Base-by-base conservation (phyloP, 106 monocot species). In the Acorus calamus region DNA sequence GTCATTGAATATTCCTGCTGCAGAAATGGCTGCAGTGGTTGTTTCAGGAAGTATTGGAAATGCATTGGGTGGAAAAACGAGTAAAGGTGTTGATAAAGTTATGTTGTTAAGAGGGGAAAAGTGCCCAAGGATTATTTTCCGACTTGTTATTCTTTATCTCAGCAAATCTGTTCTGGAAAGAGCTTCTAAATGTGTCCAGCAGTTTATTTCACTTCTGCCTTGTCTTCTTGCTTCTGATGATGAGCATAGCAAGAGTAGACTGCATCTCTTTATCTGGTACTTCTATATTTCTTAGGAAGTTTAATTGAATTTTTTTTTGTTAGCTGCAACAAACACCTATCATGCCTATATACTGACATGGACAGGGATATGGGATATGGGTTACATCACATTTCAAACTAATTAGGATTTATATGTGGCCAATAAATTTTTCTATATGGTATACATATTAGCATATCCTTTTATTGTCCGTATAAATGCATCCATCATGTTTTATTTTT, bases 1-100 rank as follows among this genome's bases (percentile, higher is more conserved):
- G 70, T 98, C 98, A 14, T 73, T 98, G 64, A 98, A 98, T 78
- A 92, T 98, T 60, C 98, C 98, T 69, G 88, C 98, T 63, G 92
- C 98, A 57, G 98, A 98, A 75, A 88, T 98, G 92, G 92, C 98
- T 76, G 87, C 98, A 62, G 87, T 79, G 48, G 93, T 93, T 53
- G 92, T 98, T 12, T 80, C 88, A 62, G 91, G 92, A 58, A 88
- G 92, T 68, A 81, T 98, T 57, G 74, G 91, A 52, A 76, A 61
- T 66, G 81, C 98, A 60, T 79, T 98, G 61, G 74, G 85, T 74
- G 91, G 88, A 60, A 98, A 88, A 68, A 12, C 85, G 41, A 81
- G 46, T 63, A 98, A 92, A 73, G 60, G 72, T 55, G 56, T 86
- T 59, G 98, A 98, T 68, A 98, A 98, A 77, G 98, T 91, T 53